These are phyloP conservation scores for Penicillium sp. DNA, from an alignment of 2,329 filamentous ascomycete genomes.

Conservation along the genomic window DNA sequence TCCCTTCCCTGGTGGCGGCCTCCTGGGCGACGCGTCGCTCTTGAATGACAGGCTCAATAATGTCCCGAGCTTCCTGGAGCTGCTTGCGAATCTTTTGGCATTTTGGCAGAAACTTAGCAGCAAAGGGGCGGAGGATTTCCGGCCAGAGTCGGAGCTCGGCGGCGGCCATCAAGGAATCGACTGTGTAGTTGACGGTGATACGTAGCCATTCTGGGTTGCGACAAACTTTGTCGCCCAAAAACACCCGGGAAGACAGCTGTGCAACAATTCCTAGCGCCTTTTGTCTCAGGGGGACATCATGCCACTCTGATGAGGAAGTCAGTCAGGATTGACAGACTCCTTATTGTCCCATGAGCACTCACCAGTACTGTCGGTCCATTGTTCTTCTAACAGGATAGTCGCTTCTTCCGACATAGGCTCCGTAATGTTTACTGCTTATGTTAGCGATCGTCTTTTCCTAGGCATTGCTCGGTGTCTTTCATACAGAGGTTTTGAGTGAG, in stretches of 20 bases:
- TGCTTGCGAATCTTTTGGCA: conserved; percentile 12
- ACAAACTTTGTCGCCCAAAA: conserved; percentile 18
- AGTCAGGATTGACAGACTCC: not conserved
- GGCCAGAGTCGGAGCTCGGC: conserved; percentile 14
- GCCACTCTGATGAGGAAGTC: conserved; percentile 10
- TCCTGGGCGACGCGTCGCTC: not conserved
- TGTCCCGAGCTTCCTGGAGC: conserved; percentile 7
- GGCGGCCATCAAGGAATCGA: conserved; percentile 9
- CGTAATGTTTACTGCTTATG: conserved; percentile 7
- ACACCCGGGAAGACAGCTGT: conserved; percentile 16
- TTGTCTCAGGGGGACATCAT: conserved; percentile 14
- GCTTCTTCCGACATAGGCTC: conserved; percentile 12
- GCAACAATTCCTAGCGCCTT: conserved; percentile 18
- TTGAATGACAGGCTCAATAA: conserved; percentile 12
- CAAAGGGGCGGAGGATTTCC: conserved; percentile 2
- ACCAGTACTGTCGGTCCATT: conserved; percentile 13
- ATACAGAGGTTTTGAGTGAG: conserved; percentile 25
- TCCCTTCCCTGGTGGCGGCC: not conserved
- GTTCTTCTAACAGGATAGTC: conserved; percentile 1
- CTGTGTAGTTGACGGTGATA: conserved; percentile 14
- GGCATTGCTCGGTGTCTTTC: not conserved
- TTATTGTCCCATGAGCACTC: not conserved
- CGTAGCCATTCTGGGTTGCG: conserved; percentile 19
- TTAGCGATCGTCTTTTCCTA: not conserved
- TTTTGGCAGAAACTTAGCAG: conserved; percentile 7